Evolutionary conservation across 768 basidiomycete genomes (phyloP), one percentile per base, ranked within the genome.

Genomic region (Agrocybe pediades): DNA sequence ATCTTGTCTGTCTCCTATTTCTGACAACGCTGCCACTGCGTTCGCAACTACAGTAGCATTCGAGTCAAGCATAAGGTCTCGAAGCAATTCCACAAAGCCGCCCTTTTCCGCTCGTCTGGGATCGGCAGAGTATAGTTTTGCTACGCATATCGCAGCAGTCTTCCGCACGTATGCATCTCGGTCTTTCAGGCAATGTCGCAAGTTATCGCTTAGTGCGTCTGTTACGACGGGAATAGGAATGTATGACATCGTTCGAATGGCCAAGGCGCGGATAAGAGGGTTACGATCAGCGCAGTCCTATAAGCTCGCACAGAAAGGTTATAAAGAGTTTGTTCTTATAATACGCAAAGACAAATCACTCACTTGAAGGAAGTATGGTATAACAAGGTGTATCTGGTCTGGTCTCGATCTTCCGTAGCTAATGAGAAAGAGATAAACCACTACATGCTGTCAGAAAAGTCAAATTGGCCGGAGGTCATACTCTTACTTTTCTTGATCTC

Each of bases 211-310:
- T 30, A 99, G 79, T 1, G 91, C 83, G 51, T 92, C 88, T 11
- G 88, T 87, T 56, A 98, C 92, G 46, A 86, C 78, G 8, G 95
- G 90, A 20, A 97, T 88, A 29, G 95, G 93, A 62, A 99, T 98
- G 66, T 97, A 98, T 6, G 97, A 96, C 96, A 99, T 98, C 11
- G 97, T 99, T 40, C 97, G 91, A 63, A 99, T 95, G 17, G 97
- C 95, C 42, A 99, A 79, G 15, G 96, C 97, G 29, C 97, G 90
- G 53, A 99, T 94, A 44, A 99, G 86, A 9, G 97, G 96, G 68
- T 98, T 98, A 42, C 91, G 85, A 67, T 98, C 96, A 63, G 87
- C 89, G 63, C 94, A 97, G 68, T 98, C 96, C 96, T 98, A 62
- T 40, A 27, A 51, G 41, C n/a, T n/a, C n/a, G n/a, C n/a, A 42